These are phyloP conservation scores for Kernera saxatilis DNA, from an alignment of 345 rosid species.

Conservation along the genomic window DNA sequence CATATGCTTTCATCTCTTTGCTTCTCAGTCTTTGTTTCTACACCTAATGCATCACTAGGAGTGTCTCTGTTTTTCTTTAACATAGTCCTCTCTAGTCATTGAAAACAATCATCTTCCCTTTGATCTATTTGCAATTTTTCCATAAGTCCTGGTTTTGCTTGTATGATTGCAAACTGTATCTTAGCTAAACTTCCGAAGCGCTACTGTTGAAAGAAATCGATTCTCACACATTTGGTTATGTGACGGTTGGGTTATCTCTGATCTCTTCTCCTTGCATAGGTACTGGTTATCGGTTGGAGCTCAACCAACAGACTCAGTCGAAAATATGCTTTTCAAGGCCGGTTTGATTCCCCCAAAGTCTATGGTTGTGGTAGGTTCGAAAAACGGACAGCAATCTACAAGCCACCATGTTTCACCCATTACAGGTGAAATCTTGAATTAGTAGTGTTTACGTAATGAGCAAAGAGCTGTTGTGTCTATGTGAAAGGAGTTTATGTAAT, in stretches of 20 bases:
- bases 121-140: not conserved
- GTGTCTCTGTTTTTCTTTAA: not conserved
- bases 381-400: conserved; percentile 54
- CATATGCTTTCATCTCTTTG: not conserved
- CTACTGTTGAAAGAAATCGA: not conserved
- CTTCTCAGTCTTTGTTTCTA: not conserved
- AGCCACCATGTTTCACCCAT: conserved; percentile 64
- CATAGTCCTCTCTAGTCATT: not conserved
- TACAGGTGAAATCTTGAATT: conserved; percentile 53
- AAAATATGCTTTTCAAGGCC: conserved; percentile 69
- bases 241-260: not conserved
- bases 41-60: conserved; percentile 1
- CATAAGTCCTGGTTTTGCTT: not conserved
- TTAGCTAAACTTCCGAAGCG: not conserved
- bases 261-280: conserved; percentile 32
- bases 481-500: not conserved
- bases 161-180: not conserved
- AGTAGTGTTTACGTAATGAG: conserved; percentile 5
- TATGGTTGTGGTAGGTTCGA: conserved; percentile 63
- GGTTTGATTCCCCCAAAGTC: conserved; percentile 80
- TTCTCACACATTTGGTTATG: not conserved
- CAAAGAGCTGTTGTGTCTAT: not conserved
- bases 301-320: conserved; percentile 79
- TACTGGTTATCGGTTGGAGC: conserved; percentile 99
- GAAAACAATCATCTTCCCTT: not conserved